Evolutionary conservation across 2,329 filamentous ascomycete genomes (phyloP).

Genomic region (Ceratocystis alfenasii): DNA sequence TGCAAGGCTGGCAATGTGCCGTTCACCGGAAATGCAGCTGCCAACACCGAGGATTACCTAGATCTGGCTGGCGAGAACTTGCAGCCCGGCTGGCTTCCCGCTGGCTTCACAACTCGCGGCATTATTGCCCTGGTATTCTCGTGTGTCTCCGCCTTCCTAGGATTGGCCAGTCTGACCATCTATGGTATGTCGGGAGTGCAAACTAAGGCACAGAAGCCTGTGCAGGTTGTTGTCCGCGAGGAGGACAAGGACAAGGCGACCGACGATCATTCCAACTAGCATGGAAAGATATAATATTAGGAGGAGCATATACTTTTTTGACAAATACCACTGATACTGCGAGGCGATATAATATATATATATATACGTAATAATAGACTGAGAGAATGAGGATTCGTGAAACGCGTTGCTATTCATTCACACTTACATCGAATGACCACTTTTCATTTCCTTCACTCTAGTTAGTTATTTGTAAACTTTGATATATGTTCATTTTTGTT

Average conservation of each 20-base stretch:
- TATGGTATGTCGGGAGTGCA: slow-evolving; percentile 18
- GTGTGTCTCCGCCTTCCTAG: slow-evolving; percentile 54
- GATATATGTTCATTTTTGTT: slow-evolving; percentile 2
- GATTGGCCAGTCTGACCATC: slow-evolving; percentile 35
- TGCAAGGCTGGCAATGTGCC: slow-evolving; percentile 33
- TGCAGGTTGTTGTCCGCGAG: slow-evolving; percentile 7
- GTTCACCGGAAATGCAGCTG: slow-evolving; percentile 47
- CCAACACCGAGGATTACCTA: slow-evolving; percentile 41
- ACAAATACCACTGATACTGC: background rate
- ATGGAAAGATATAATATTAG: background rate
- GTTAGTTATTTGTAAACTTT: background rate
- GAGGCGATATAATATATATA: background rate
- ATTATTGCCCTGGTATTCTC: slow-evolving; percentile 67
- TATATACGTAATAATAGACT: background rate
- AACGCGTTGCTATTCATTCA: background rate
- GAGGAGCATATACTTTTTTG: background rate
- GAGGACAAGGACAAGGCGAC: background rate
- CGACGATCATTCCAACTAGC: background rate
- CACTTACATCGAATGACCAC: background rate
- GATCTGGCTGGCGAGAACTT: slow-evolving; percentile 39
- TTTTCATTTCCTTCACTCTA: background rate
- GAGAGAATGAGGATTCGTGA: background rate
- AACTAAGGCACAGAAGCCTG: background rate
- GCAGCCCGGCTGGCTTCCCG: slow-evolving; percentile 46
- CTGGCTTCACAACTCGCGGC: slow-evolving; percentile 58